Conservation (phyloP, 257 asterid genomes). For the Henckelia pumila region DNA sequence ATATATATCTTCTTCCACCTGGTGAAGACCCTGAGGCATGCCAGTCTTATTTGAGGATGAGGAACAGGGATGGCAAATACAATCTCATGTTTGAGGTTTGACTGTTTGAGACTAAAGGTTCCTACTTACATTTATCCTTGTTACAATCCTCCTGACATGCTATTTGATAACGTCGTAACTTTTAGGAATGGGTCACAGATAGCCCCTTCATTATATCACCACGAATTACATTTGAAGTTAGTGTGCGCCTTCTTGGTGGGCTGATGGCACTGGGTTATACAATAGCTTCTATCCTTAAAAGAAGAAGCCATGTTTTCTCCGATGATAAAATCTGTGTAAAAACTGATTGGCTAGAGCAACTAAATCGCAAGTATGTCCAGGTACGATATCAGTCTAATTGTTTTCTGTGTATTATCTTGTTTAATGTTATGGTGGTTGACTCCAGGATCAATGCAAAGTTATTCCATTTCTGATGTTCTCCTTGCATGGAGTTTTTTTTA, state of each 20-base stretch:
- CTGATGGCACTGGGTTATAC: conserved; percentile 97
- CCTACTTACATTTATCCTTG: conserved; percentile 15
- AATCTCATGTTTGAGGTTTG: conserved; percentile 99
- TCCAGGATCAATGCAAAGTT: background rate
- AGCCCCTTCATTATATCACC: conserved; percentile 95
- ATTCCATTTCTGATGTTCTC: background rate
- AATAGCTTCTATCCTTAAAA: conserved; percentile 92
- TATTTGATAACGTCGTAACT: conserved; percentile 14
- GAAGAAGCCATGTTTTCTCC: conserved; percentile 82
- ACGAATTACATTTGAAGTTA: conserved; percentile 94
- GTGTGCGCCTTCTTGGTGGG: conserved; percentile 99
- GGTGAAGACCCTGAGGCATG: conserved; percentile 99
- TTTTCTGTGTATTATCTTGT: conserved; percentile 2
- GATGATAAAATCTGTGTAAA: conserved; percentile 76
- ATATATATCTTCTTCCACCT: conserved; percentile 96
- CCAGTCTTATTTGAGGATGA: conserved; percentile 98
- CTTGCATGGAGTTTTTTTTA: background rate
- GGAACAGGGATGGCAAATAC: conserved; percentile 95
- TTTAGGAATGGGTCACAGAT: conserved; percentile 99
- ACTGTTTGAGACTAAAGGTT: conserved; percentile 9
- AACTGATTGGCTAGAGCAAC: conserved; percentile 98
- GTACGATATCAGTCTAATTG: conserved; percentile 36
- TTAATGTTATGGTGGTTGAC: background rate
- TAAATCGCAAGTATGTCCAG: conserved; percentile 88
- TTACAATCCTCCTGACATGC: background rate